Base-by-base conservation (phyloP, 2,329 filamentous ascomycete genomes). In the Blastomyces emzantsi region DNA sequence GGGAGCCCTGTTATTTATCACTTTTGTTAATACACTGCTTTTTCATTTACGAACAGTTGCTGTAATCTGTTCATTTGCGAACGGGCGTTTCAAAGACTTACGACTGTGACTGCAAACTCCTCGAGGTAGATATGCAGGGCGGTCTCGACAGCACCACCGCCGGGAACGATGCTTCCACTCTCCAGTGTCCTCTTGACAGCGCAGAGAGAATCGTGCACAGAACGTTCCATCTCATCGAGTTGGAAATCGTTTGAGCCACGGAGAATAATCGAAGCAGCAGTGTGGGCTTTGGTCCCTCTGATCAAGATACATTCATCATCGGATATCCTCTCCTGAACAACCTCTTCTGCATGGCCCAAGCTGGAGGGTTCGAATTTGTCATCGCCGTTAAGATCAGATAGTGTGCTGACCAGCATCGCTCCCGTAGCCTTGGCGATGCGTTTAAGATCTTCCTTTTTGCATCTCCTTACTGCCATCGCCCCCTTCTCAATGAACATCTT, bases 191-290 rank as follows among this genome's bases (percentile, higher is more conserved):
- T 87, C 87, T 99, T 99, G 68, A 99, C 92, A 57, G 94, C 94
- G 69, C 90, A 97, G 57, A 99, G 83, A 17, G 93, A 96, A 78
- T 99, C 94, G 80, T 99, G 94, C 22, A 99, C 87, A 1, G 94
- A 97, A 68, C 94, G 90, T 83, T 99, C 94, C 93, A 97, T 99
- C 83, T 99, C 94, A 73, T 99, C 94, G 39, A 99, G 86, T 66
- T 91, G 90, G 80, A 90, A 97, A 77, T 99, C 94, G 78, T 99
- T 97, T 70, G 94, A 84, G 56, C 94, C 94, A 64, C 94, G 90
- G 62, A 99, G 89, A 70, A 99, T 95, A 77, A 97, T 92, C 22
- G 94, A 99, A 39, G 94, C 92, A 7, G 92, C 96, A 2, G 89
- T 94, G 79, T 94, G 91, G 36, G 89, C 85, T 81, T 97, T 97